Conservation (phyloP, 805 yeast genomes). For the Debaryomyces maramus region DNA sequence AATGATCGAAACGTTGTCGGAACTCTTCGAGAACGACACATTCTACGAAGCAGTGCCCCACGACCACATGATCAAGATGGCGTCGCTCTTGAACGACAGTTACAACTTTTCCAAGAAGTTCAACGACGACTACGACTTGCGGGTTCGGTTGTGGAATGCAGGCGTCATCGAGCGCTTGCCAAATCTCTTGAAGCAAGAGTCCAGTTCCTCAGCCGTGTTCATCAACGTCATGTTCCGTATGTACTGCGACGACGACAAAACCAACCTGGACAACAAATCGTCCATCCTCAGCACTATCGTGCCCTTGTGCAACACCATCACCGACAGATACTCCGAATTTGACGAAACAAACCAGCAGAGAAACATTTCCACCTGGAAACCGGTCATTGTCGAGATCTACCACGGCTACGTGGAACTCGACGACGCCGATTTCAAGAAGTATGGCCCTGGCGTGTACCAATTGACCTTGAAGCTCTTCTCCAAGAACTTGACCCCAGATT, state of each 20-base stretch:
- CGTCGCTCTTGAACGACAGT: slow-evolving; percentile 61
- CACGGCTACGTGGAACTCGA: slow-evolving; percentile 81
- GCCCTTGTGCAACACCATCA: slow-evolving; percentile 70
- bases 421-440: slow-evolving; percentile 62
- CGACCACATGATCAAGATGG: slow-evolving; percentile 56
- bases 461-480: slow-evolving; percentile 59
- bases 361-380: slow-evolving; percentile 83
- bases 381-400: slow-evolving; percentile 84
- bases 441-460: slow-evolving; percentile 61
- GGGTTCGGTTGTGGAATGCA: slow-evolving; percentile 87
- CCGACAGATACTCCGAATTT: slow-evolving; percentile 66
- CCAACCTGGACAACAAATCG: slow-evolving; percentile 45
- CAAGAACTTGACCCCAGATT: slow-evolving; percentile 59
- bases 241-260: slow-evolving; percentile 64
- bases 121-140: slow-evolving; percentile 82
- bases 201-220: slow-evolving; percentile 84
- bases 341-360: slow-evolving; percentile 79
- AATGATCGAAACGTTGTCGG: slow-evolving; percentile 84
- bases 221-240: slow-evolving; percentile 77
- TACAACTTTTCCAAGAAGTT: slow-evolving; percentile 83
- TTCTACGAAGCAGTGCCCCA: slow-evolving; percentile 74
- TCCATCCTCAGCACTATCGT: slow-evolving; percentile 52
- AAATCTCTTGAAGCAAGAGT: slow-evolving; percentile 87
- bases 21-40: slow-evolving; percentile 66
- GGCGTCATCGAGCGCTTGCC: slow-evolving; percentile 93